Base-by-base conservation (phyloP, 169 alveolate species). In the Cryptosporidium parvum region DNA sequence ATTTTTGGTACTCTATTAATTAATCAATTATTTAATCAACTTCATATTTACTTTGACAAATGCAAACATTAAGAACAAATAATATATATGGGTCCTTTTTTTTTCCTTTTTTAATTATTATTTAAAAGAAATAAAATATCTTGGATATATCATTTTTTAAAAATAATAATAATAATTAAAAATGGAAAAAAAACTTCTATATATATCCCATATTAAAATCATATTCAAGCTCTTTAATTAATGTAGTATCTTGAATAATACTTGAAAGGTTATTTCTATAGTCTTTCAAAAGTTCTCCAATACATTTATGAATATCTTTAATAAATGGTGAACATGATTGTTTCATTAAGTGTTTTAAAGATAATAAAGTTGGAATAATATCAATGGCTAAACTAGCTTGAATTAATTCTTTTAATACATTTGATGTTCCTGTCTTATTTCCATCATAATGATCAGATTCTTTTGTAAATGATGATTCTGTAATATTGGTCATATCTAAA, bases 381-480 rank as follows among this genome's bases (percentile, higher is more conserved):
- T 80, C 89, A 62, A 80, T 80, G 23, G 89, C 89, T 42, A 80
- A 37, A 37, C 89, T 80, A 23, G 89, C 89, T 61, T 80, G 89
- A 42, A 80, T 80, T 62, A 80, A 48, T 45, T 80, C 89, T 65
- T 80, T 80, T 37, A 80, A 45, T 16, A 75, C 37, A 59, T 59
- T 62, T 1, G 69, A 21, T 31, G 86, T 51, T 9, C 62, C 35
- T 21, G 21, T 73, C 26, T 70, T 70, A 56, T 26, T 56, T 9
- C 18, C 67, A 56, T 48, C 56, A 48, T 12, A 48, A 48, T 9
- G 14, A 48, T 48, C 56, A 12, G 56, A 7, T 16, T 45, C 53
- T 45, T 45, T 45, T 45, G 23, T 21, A 45, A 45, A 45, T 45
- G 21, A 6, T 45, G 53, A 59, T 23, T 21, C 56, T 2, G 45